These are phyloP conservation scores for Kondoa malvinella DNA, from an alignment of 768 basidiomycete genomes.

Conservation along the genomic window DNA sequence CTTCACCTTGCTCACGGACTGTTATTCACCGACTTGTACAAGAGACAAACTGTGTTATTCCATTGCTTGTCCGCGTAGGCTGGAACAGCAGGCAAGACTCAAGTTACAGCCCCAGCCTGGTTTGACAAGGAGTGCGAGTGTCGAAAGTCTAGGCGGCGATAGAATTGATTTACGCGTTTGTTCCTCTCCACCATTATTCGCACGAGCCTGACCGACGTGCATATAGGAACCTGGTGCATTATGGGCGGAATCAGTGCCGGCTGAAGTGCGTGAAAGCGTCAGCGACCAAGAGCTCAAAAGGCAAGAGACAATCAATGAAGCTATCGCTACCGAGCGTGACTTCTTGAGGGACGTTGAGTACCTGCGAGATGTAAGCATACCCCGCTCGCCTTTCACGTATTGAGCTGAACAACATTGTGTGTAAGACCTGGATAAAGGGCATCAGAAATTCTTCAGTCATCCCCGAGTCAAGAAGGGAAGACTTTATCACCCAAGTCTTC, in stretches of 20 bases:
- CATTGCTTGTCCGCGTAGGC: constrained; percentile 79
- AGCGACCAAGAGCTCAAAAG: constrained; percentile 84
- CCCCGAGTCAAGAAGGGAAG: constrained; percentile 53
- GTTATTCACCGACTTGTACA: constrained; percentile 94
- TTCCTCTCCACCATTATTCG: background rate
- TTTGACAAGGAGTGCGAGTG: constrained; percentile 52
- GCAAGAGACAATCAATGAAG: constrained; percentile 97
- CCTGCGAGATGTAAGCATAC: constrained; percentile 73
- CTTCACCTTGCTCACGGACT: constrained; percentile 88
- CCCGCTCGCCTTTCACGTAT: constrained; percentile 1
- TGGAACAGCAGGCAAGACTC: constrained; percentile 83
- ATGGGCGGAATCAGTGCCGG: constrained; percentile 92
- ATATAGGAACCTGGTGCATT: constrained; percentile 57
- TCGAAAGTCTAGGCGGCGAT: background rate
- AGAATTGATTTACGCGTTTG: background rate
- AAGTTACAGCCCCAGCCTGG: constrained; percentile 90
- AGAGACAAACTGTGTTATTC: constrained; percentile 89
- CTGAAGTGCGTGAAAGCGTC: constrained; percentile 81
- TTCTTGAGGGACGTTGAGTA: constrained; percentile 98
- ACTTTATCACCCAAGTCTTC: constrained; percentile 85
- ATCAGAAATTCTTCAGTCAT: constrained; percentile 62
- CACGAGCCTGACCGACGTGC: constrained; percentile 29
- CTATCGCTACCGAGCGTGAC: constrained; percentile 81
- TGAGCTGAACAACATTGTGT: constrained; percentile 6
- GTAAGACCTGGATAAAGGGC: constrained; percentile 72